Conservation (phyloP, 305 asterid genomes). For the Ruellia speciosa region DNA sequence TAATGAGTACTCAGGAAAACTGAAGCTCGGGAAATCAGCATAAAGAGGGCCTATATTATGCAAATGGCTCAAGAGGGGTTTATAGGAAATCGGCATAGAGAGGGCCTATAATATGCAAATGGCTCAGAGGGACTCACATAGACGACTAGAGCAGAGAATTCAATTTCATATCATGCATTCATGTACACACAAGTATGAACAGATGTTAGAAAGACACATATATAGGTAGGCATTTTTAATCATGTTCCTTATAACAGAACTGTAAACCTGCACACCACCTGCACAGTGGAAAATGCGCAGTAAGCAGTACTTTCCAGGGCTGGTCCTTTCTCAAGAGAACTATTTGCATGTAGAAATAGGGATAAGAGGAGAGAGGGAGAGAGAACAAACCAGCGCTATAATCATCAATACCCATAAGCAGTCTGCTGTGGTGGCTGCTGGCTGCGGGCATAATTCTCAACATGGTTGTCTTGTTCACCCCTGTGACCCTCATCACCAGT, state of each 20-base stretch:
- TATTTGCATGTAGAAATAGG: not conserved
- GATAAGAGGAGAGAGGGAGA: not conserved
- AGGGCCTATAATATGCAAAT: not conserved
- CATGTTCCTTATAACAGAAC: constrained; percentile 2
- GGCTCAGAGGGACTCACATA: not conserved
- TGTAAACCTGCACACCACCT: constrained; percentile 10
- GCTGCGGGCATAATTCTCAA: not conserved
- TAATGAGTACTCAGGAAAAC: not conserved
- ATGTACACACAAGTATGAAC: not conserved
- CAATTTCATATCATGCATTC: not conserved
- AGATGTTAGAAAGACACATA: not conserved
- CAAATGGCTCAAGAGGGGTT: not conserved
- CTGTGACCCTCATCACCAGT: constrained; percentile 22
- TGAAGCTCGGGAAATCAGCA: not conserved
- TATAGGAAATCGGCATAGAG: too few relatives aligned
- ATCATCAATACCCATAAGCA: not conserved
- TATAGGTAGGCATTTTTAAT: not conserved
- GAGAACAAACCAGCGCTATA: not conserved
- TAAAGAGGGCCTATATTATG: not conserved
- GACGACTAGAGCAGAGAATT: not conserved
- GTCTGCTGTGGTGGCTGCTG: not conserved
- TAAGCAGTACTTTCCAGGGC: not conserved
- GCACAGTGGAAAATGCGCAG: constrained; percentile 10
- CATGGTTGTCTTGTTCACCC: constrained; percentile 24
- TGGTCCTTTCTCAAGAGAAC: not conserved